Evolutionary conservation across 192 early-diverging fungal species (phyloP), one percentile per base, ranked within the genome.

Genomic region (Thamnidium elegans): DNA sequence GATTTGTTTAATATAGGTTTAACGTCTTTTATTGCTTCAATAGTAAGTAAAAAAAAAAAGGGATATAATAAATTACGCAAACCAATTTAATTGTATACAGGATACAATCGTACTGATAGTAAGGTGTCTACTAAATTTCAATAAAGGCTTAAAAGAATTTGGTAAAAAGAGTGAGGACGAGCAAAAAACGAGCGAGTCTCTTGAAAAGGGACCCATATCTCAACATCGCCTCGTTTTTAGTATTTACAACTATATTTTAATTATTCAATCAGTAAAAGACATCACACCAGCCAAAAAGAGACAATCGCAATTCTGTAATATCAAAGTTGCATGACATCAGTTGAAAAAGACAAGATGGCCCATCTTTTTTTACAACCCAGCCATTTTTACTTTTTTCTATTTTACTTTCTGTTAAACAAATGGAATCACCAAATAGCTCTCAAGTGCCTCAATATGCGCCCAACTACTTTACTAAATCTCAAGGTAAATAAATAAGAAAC

Each of bases 391-490:
- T 3, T 26, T 26, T 26, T n/a, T n/a, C n/a, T 26, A 26, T 26
- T 26, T n/a, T n/a, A n/a, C 26, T 26, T 26, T 26, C 26, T 26
- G 3, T 26, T 26, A 26, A 26, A 26, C 1, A 1, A 26, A 26
- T 26, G 26, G 26, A 26, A 26, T 26, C 26, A 26, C 26, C 26
- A 26, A 63, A 20, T 34, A 48, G 46, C 20, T 21, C 44, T 14
- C 60, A 63, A 15, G 48, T 63, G 8, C 62, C 62, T 20, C 62
- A 63, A 13, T 63, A 52, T 43, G 48, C 62, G 36, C 62, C 62
- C 9, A 63, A 63, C 20, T 63, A 53, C 21, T 50, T 50, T 6
- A 50, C 26, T 36, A 50, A 53, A 53, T 7, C 50, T 14, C 51
- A 51, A 36, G 55, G 55, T 58, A 63, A 53, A 23, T 50, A 30